phyloP scores from a whole-genome alignment of 768 basidiomycete species.

The Mycena filopes region DNA sequence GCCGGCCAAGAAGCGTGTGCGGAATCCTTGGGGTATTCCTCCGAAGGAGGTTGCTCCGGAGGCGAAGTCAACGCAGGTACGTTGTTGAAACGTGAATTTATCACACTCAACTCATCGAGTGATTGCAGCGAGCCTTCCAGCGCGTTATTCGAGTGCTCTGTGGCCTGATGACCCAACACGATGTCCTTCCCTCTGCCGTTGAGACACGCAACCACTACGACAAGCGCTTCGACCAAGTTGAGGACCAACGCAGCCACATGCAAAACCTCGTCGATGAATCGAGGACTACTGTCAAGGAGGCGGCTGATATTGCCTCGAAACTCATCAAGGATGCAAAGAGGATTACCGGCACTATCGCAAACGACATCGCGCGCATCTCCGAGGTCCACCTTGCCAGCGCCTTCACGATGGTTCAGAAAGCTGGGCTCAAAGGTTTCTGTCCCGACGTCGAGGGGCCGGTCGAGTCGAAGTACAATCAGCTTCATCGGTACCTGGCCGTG shows the following conservation, averaged over 20 bases:
- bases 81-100: background rate
- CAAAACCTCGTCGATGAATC: background rate
- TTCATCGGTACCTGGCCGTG: conserved; percentile 15
- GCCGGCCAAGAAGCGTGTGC: conserved; percentile 2
- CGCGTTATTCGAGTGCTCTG: background rate
- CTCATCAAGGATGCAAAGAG: conserved; percentile 1
- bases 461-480: conserved; percentile 15
- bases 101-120: background rate
- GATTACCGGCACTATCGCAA: conserved; percentile 20
- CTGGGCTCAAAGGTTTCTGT: conserved; percentile 11
- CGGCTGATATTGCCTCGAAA: background rate
- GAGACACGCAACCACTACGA: conserved; percentile 15
- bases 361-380: conserved; percentile 16
- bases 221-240: conserved; percentile 11
- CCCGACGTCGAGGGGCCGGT: conserved; percentile 20
- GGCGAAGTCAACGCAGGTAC: conserved; percentile 9
- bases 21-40: background rate
- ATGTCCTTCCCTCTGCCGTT: conserved; percentile 3
- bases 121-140: conserved; percentile 17
- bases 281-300: background rate
- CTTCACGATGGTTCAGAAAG: conserved; percentile 9
- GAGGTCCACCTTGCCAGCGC: conserved; percentile 11
- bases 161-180: conserved; percentile 8
- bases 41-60: background rate
- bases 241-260: background rate